These are phyloP conservation scores for Plasmodium coatneyi DNA, from an alignment of 169 alveolate genomes.

Conservation along the genomic window DNA sequence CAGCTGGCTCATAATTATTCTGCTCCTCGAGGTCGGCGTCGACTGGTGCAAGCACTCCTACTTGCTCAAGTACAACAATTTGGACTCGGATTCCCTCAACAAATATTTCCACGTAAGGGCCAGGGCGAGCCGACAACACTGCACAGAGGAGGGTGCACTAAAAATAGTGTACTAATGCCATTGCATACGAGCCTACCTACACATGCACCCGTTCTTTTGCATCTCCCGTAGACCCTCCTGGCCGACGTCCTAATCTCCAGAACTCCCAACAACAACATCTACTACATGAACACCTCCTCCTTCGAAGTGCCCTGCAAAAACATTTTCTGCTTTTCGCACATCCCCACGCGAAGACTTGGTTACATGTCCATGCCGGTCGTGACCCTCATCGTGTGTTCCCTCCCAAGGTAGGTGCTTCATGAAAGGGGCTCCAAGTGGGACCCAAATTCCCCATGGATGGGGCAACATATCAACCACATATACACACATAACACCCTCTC, in stretches of 20 bases:
- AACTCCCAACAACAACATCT: constrained; percentile 52
- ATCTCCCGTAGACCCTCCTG: constrained; percentile 66
- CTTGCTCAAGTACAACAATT: constrained; percentile 87
- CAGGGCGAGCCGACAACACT: neutral
- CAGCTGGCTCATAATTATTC: constrained; percentile 83
- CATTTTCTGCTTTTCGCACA: constrained; percentile 82
- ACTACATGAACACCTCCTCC: constrained; percentile 56
- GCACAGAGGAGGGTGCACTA: neutral
- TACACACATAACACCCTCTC: neutral
- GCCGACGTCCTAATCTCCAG: constrained; percentile 82
- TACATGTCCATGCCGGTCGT: constrained; percentile 85
- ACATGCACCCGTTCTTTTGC: neutral
- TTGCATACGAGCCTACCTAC: neutral
- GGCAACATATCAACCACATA: neutral
- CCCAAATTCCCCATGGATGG: neutral
- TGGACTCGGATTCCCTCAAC: constrained; percentile 81
- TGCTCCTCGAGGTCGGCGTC: constrained; percentile 86
- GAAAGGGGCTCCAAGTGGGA: neutral
- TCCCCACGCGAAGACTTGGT: constrained; percentile 83
- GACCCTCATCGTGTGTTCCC: constrained; percentile 80
- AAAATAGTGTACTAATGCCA: neutral
- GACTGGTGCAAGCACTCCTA: constrained; percentile 89
- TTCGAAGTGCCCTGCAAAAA: constrained; percentile 82
- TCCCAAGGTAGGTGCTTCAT: constrained; percentile 76
- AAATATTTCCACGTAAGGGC: constrained; percentile 69